Conservation (phyloP, 2,329 filamentous ascomycete species). For the Colletotrichum tabaci region DNA sequence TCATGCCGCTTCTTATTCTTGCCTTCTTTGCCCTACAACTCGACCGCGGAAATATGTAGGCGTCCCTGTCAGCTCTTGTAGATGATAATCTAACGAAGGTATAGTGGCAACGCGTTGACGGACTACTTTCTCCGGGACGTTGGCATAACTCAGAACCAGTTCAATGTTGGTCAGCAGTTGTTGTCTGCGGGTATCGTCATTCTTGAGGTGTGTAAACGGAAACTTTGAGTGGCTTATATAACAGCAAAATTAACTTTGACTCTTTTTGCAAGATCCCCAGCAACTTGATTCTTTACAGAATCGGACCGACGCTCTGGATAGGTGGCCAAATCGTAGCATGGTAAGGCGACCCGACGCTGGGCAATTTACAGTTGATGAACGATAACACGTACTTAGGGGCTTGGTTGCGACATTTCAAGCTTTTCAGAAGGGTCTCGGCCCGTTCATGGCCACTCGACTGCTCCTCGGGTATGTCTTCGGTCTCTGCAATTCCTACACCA, state of each 20-base stretch:
- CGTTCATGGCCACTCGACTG: constrained; percentile 56
- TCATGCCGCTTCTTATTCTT: constrained; percentile 62
- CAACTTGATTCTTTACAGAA: constrained; percentile 62
- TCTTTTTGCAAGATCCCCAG: constrained; percentile 55
- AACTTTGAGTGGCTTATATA: not conserved
- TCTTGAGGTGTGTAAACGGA: constrained; percentile 49
- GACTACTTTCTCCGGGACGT: constrained; percentile 63
- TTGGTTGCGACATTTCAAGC: constrained; percentile 54
- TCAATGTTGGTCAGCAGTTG: constrained; percentile 67
- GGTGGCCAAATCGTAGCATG: constrained; percentile 60
- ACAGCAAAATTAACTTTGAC: not conserved
- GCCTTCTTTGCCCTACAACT: constrained; percentile 61
- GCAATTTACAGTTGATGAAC: constrained; percentile 49
- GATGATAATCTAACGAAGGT: not conserved
- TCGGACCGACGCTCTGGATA: constrained; percentile 64
- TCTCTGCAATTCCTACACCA: not conserved
- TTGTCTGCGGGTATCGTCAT: constrained; percentile 65
- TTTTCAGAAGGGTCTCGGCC: constrained; percentile 51
- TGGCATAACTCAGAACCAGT: constrained; percentile 64
- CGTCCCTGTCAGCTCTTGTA: not conserved
- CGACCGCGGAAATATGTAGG: constrained; percentile 54
- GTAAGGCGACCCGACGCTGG: constrained; percentile 44
- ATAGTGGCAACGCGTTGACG: constrained; percentile 42
- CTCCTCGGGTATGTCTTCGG: constrained; percentile 46
- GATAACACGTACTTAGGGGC: constrained; percentile 46